Evolutionary conservation across 768 basidiomycete species (phyloP).

Genomic region (Boletus speciosus): DNA sequence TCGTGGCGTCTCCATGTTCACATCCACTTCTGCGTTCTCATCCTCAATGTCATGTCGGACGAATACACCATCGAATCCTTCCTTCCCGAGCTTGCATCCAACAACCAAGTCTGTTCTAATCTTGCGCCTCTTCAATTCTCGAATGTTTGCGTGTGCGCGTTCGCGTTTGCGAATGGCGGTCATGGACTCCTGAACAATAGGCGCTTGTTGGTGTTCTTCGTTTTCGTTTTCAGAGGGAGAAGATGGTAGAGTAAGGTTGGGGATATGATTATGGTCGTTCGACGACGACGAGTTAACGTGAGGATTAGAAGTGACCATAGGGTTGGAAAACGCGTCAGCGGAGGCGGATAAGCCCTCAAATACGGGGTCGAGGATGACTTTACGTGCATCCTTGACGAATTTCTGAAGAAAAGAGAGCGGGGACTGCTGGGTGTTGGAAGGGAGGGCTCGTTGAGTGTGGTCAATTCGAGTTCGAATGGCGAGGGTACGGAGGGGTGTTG

Average conservation of each 20-base stretch:
- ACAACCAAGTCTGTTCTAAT: conserved; percentile 35
- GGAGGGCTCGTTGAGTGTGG: conserved; percentile 37
- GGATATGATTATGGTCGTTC: conserved; percentile 18
- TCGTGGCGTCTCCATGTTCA: conserved; percentile 35
- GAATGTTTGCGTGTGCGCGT: conserved; percentile 49
- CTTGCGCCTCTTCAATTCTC: conserved; percentile 54
- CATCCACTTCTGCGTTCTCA: conserved; percentile 60
- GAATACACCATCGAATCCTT: conserved; percentile 42
- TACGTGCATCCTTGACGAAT: conserved; percentile 52
- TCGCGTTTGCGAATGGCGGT: conserved; percentile 31
- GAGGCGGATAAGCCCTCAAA: conserved; percentile 23
- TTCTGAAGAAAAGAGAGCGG: conserved; percentile 54
- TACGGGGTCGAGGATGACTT: conserved; percentile 47
- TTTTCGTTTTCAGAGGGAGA: conserved; percentile 36
- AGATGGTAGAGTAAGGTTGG: conserved; percentile 20
- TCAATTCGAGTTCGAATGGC: conserved; percentile 37
- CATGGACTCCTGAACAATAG: conserved; percentile 16
- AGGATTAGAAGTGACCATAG: conserved; percentile 30
- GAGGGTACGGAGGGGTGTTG: conserved; percentile 49
- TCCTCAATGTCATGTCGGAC: conserved; percentile 56
- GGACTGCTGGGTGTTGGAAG: conserved; percentile 39
- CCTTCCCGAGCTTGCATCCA: conserved; percentile 28
- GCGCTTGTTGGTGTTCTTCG: conserved; percentile 10
- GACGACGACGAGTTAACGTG: conserved; percentile 21
- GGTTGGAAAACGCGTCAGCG: conserved; percentile 18